Base-by-base conservation (phyloP, 495 filamentous ascomycete species). In the Xylaria cubensis region DNA sequence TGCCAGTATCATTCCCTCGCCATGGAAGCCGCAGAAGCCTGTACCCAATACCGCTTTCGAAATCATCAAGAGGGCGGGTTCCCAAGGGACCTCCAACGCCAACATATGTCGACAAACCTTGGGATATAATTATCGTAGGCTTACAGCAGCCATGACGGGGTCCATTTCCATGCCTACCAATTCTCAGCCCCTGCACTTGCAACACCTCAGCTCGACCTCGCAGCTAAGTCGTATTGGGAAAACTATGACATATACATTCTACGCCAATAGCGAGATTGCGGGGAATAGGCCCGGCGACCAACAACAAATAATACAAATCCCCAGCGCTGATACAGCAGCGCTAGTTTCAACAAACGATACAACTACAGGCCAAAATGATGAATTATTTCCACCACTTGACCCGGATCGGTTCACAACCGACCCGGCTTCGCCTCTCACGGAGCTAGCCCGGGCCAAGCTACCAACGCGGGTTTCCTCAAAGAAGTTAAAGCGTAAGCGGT, bases 211-310 rank as follows among this genome's bases (percentile, higher is more conserved):
- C 56, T 75, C 85, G n/a, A 75, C 69, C 26, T 83, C 83, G 48
- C 75, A 79, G 55, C 77, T 85, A 10, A 80, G 80, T 17, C 82
- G 84, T 17, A 69, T 76, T 2, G 82, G 82, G 10, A 85, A 84
- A 67, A 84, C 83, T 17, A 83, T 82, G 42, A 82, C 82, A 26
- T 85, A 85, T 70, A 82, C 83, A 71, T 85, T 82, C 67, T 82
- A 80, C 34, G 80, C 79, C 1, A 73, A 74, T 44, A 68, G 59
- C 9, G 74, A 77, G 51, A 63, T 69, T 44, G 29, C 46, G 8
- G 73, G 29, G 29, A 34, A 26, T 4, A 44, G 41, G 50, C 39
- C 55, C 3, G 34, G 41, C 15, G 67, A 69, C 24, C 26, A 64
- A 51, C 50, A 61, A 19, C 36, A 39, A 8, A 39, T 39, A 39